These are phyloP conservation scores for Leccinum broughii DNA, from an alignment of 768 basidiomycete genomes.

Conservation along the genomic window DNA sequence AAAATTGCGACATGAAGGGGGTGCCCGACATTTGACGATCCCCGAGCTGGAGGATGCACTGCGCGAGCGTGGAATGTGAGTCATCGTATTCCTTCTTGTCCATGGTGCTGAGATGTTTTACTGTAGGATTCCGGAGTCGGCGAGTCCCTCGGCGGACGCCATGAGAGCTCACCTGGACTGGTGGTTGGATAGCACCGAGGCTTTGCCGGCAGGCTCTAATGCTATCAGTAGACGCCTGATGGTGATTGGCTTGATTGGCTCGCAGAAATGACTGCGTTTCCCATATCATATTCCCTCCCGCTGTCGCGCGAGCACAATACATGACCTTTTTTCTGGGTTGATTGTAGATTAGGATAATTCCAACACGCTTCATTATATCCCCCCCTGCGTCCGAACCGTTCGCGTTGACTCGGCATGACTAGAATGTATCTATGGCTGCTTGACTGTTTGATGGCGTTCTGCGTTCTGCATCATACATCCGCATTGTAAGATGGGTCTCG, in stretches of 20 bases:
- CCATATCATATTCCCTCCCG: not conserved
- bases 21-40: conserved; percentile 45
- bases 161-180: conserved; percentile 54
- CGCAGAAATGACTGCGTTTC: conserved; percentile 21
- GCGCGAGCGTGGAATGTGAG: conserved; percentile 78
- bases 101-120: not conserved
- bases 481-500: no score
- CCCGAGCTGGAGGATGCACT: conserved; percentile 65
- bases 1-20: conserved; percentile 51
- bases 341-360: conserved; percentile 15
- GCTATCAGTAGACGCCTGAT: conserved; percentile 50
- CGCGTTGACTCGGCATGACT: no score
- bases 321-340: conserved; percentile 5
- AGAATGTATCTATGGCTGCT: no score
- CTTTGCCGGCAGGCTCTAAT: conserved; percentile 36
- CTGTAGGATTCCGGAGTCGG: conserved; percentile 37
- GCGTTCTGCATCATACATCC: not conserved
- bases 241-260: conserved; percentile 44
- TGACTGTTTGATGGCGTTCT: no score
- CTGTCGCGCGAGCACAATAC: no score
- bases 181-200: conserved; percentile 60
- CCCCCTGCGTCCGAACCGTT: not conserved
- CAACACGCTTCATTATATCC: conserved; percentile 11
- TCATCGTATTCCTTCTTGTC: conserved; percentile 8
- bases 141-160: conserved; percentile 39